Conservation (phyloP, 306 rosid genomes). For the Elaeagnus macrophylla region DNA sequence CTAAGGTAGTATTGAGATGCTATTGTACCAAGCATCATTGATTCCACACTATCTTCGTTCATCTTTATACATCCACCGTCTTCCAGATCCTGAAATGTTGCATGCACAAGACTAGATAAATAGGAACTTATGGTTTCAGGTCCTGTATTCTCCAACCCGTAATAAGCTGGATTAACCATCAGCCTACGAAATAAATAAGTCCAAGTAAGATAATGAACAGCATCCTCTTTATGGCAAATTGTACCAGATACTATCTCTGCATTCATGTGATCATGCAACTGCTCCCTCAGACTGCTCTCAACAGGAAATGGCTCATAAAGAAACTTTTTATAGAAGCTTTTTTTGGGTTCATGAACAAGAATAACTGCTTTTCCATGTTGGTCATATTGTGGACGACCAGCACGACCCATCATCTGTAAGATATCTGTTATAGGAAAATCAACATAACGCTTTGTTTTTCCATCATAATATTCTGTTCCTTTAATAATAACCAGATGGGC, state of each 20-base stretch:
- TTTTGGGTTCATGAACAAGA: constrained; percentile 98
- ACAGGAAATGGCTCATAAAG: constrained; percentile 96
- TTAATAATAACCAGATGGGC: constrained; percentile 95
- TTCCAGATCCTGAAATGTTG: constrained; percentile 88
- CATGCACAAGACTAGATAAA: constrained; percentile 75
- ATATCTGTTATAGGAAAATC: constrained; percentile 98
- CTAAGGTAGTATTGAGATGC: constrained; percentile 95
- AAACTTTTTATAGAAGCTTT: constrained; percentile 97
- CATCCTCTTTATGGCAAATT: constrained; percentile 88
- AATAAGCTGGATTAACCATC: constrained; percentile 95
- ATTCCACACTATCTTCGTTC: constrained; percentile 56
- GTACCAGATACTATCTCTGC: constrained; percentile 97
- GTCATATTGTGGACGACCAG: constrained; percentile 97
- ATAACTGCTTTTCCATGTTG: constrained; percentile 98
- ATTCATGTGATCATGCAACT: constrained; percentile 70
- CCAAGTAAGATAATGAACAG: constrained; percentile 94
- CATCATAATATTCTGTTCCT: constrained; percentile 93
- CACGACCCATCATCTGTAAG: constrained; percentile 99
- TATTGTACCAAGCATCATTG: constrained; percentile 82
- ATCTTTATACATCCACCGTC: constrained; percentile 93
- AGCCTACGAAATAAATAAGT: constrained; percentile 91
- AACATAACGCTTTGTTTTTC: constrained; percentile 83
- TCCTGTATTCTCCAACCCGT: constrained; percentile 69
- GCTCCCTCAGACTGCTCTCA: constrained; percentile 93
- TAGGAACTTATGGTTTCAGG: constrained; percentile 66